phyloP scores from a whole-genome alignment of 148 eudicot genomes.

The Nepenthes mirabilis region DNA sequence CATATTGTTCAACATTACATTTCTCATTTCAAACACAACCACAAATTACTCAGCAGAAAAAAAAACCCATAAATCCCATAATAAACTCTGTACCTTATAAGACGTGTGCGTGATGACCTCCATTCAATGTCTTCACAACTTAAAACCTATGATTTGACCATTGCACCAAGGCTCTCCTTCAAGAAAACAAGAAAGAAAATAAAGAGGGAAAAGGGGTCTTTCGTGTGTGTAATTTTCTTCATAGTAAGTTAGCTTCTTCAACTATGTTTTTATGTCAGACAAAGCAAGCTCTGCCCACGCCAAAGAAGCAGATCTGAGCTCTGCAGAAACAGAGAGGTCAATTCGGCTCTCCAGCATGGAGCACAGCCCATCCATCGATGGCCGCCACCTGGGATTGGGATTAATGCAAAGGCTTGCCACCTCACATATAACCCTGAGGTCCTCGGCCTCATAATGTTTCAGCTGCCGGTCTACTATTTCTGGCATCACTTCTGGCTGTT shows the following conservation, averaged over 20 bases:
- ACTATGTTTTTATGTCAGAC: slow-evolving; percentile 25
- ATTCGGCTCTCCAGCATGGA: slow-evolving; percentile 45
- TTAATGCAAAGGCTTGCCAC: slow-evolving; percentile 49
- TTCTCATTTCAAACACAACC: too few relatives aligned
- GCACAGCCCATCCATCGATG: slow-evolving; percentile 53
- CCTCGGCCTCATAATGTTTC: slow-evolving; percentile 62
- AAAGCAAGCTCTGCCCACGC: slow-evolving; percentile 97
- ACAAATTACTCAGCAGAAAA: too few relatives aligned
- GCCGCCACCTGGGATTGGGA: slow-evolving; percentile 27
- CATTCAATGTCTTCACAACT: too few relatives aligned
- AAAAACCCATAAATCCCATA: too few relatives aligned
- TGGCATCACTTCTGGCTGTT: slow-evolving; percentile 51
- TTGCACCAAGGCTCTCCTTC: too few relatives aligned
- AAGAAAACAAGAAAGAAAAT: neutral
- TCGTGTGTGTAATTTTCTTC: slow-evolving; percentile 2
- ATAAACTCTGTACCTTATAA: too few relatives aligned
- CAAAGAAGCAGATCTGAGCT: slow-evolving; percentile 67
- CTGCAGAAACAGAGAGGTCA: slow-evolving; percentile 59
- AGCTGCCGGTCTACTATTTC: slow-evolving; percentile 59
- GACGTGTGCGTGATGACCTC: too few relatives aligned
- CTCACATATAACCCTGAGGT: slow-evolving; percentile 58
- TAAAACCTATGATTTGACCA: too few relatives aligned
- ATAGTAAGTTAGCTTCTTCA: slow-evolving; percentile 17
- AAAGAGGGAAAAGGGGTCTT: neutral
- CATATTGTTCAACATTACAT: too few relatives aligned